Conservation (phyloP, 345 rosid genomes). For the Capsella bursapastoris region DNA sequence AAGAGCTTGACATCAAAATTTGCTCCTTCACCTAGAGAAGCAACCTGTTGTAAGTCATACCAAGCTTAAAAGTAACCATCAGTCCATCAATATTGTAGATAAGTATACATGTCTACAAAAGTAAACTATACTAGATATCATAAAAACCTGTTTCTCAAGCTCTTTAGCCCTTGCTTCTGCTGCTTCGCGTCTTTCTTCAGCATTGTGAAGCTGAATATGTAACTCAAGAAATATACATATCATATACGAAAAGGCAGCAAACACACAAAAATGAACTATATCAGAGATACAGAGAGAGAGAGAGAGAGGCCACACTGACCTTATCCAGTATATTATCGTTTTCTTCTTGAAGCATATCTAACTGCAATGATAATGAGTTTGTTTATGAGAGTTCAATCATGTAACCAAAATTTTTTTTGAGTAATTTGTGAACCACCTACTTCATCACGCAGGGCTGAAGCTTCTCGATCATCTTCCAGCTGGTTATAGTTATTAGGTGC, state of each 20-base stretch:
- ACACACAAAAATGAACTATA: slow-evolving; percentile 23
- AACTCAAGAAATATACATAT: slow-evolving; percentile 31
- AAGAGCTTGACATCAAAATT: slow-evolving; percentile 83
- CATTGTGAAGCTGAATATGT: slow-evolving; percentile 65
- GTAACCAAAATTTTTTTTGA: neutral
- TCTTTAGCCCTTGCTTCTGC: slow-evolving; percentile 90
- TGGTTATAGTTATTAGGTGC: slow-evolving; percentile 40
- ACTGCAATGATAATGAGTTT: slow-evolving; percentile 57
- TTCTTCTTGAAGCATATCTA: slow-evolving; percentile 94
- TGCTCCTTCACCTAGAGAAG: slow-evolving; percentile 93
- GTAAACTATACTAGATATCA: neutral
- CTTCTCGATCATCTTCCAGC: slow-evolving; percentile 78
- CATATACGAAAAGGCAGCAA: slow-evolving; percentile 21
- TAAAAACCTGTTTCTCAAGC: slow-evolving; percentile 90
- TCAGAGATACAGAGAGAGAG: neutral
- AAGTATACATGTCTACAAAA: neutral
- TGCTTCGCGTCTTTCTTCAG: slow-evolving; percentile 84
- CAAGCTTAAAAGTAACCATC: slow-evolving; percentile 24
- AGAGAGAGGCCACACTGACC: slow-evolving; percentile 47
- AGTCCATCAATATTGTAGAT: slow-evolving; percentile 22
- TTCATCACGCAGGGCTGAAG: slow-evolving; percentile 97
- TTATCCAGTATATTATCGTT: slow-evolving; percentile 67
- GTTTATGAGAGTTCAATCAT: slow-evolving; percentile 15
- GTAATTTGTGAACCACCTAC: slow-evolving; percentile 50
- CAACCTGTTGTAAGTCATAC: slow-evolving; percentile 61